Conservation (phyloP, 352 stramenopile genomes). For the Phytopythium cucurbitacearum region DNA sequence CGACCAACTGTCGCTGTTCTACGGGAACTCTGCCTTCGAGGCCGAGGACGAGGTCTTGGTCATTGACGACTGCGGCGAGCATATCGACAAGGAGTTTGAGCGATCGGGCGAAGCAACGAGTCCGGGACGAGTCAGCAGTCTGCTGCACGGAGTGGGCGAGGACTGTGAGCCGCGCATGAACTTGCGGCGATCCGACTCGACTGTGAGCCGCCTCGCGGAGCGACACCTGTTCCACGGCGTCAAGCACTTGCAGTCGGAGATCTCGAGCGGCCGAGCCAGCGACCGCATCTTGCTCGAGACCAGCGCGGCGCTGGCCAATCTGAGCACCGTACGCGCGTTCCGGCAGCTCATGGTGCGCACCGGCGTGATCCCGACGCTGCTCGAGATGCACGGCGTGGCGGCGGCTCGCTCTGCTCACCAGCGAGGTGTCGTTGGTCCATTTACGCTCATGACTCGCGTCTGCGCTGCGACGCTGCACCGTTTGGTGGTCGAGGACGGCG, state of each 20-base stretch:
- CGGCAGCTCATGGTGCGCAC: constrained; percentile 50
- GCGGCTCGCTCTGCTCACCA: not conserved
- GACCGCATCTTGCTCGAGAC: constrained; percentile 53
- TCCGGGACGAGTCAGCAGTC: not conserved
- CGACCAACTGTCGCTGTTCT: constrained; percentile 54
- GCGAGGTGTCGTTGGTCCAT: not conserved
- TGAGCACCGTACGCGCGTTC: constrained; percentile 61
- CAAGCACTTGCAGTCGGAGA: constrained; percentile 53
- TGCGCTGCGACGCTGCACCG: constrained; percentile 70
- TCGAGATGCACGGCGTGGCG: constrained; percentile 22
- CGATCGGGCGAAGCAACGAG: too few relatives aligned
- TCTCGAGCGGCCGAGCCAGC: constrained; percentile 25
- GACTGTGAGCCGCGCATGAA: not conserved
- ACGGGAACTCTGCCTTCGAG: constrained; percentile 23
- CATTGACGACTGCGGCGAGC: too few relatives aligned
- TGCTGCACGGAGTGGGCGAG: not conserved
- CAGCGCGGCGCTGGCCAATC: constrained; percentile 56
- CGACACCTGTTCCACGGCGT: constrained; percentile 56
- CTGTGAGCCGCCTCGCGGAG: constrained; percentile 37
- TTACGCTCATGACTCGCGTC: constrained; percentile 29
- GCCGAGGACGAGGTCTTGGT: constrained; percentile 5
- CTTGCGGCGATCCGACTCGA: not conserved
- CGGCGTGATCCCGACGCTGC: constrained; percentile 45
- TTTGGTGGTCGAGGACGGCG: constrained; percentile 56
- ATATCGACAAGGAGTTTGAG: too few relatives aligned